Percentiles rank a stretch among this genome's conserved stretches.
phyloP scores from a whole-genome alignment of 1,284 basidiomycete genomes.

The Peniophora sp. region DNA sequence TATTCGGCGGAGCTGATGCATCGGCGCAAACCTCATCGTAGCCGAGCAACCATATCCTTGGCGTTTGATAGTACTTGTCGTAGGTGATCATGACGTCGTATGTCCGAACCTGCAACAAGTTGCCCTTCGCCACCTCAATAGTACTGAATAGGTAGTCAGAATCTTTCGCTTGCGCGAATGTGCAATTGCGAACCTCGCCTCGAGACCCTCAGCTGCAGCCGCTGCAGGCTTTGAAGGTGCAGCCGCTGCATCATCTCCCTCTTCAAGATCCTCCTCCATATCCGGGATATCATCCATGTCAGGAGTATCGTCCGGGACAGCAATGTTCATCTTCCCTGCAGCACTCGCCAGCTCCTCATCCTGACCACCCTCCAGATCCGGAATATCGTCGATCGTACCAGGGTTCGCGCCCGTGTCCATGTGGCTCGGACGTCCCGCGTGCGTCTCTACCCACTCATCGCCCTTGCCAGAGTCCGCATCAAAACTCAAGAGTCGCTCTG shows the following conservation, averaged over 20 bases:
- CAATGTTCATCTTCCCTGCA: constrained; percentile 24
- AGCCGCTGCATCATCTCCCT: constrained; percentile 69
- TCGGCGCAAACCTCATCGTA: constrained; percentile 75
- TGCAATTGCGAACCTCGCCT: constrained; percentile 17
- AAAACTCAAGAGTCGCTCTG: constrained; percentile 80
- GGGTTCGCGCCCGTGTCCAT: constrained; percentile 45
- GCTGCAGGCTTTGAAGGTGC: constrained; percentile 41
- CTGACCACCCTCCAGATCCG: constrained; percentile 89
- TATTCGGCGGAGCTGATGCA: not conserved
- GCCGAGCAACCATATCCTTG: constrained; percentile 89
- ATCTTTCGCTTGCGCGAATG: not conserved
- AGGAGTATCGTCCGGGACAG: constrained; percentile 20
- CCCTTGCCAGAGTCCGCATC: constrained; percentile 43
- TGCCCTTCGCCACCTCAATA: constrained; percentile 62
- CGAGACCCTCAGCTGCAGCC: constrained; percentile 17
- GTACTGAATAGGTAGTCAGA: constrained; percentile 27
- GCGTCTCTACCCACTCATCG: constrained; percentile 88
- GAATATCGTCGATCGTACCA: constrained; percentile 73
- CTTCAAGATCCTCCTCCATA: constrained; percentile 31
- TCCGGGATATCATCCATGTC: constrained; percentile 35
- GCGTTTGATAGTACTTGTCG: constrained; percentile 98
- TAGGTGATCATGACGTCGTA: constrained; percentile 99
- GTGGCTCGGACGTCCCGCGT: constrained; percentile 59
- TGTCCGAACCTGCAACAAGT: constrained; percentile 90
- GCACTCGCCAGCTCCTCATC: constrained; percentile 79